Conservation (phyloP, 1,139 yeast genomes). For the Taphrina communis region DNA sequence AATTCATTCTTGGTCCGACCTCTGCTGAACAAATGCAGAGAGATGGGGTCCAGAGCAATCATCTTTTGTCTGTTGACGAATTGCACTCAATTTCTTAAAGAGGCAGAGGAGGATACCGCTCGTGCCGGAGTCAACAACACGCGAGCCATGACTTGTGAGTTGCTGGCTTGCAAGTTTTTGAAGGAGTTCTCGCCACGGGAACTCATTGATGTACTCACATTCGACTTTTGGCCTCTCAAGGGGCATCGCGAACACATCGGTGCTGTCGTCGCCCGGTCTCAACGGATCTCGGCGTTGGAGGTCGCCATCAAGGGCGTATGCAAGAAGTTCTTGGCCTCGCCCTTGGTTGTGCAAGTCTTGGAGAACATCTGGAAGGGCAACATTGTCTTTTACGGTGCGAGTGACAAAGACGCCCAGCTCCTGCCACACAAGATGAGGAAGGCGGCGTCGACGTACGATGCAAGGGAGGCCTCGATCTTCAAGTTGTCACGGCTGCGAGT, state of each 20-base stretch:
- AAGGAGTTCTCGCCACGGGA: slow-evolving; percentile 59
- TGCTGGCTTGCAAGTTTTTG: slow-evolving; percentile 61
- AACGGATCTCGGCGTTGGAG: slow-evolving; percentile 63
- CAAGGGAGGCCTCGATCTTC: slow-evolving; percentile 52
- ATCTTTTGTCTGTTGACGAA: slow-evolving; percentile 54
- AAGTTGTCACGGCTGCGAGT: slow-evolving; percentile 54
- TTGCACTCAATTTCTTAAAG: slow-evolving; percentile 57
- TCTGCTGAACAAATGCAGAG: slow-evolving; percentile 51
- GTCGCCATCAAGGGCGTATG: slow-evolving; percentile 63
- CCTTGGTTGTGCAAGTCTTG: slow-evolving; percentile 60
- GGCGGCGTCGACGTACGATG: slow-evolving; percentile 52
- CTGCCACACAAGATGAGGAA: slow-evolving; percentile 52
- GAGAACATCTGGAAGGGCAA: slow-evolving; percentile 64
- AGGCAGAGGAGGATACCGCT: slow-evolving; percentile 59
- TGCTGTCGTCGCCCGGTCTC: slow-evolving; percentile 44
- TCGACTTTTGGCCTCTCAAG: slow-evolving; percentile 54
- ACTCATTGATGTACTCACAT: slow-evolving; percentile 56
- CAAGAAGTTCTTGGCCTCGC: slow-evolving; percentile 63
- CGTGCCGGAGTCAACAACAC: slow-evolving; percentile 60
- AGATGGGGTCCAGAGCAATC: slow-evolving; percentile 50
- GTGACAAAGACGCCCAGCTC: slow-evolving; percentile 53
- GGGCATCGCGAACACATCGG: slow-evolving; percentile 36
- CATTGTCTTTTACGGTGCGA: slow-evolving; percentile 53
- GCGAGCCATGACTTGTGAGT: slow-evolving; percentile 63
- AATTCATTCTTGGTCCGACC: slow-evolving; percentile 61